Percentiles rank a stretch among this genome's conserved stretches.
phyloP scores from a whole-genome alignment of 2,329 filamentous ascomycete species.

The Pseudogymnoascus sp. region DNA sequence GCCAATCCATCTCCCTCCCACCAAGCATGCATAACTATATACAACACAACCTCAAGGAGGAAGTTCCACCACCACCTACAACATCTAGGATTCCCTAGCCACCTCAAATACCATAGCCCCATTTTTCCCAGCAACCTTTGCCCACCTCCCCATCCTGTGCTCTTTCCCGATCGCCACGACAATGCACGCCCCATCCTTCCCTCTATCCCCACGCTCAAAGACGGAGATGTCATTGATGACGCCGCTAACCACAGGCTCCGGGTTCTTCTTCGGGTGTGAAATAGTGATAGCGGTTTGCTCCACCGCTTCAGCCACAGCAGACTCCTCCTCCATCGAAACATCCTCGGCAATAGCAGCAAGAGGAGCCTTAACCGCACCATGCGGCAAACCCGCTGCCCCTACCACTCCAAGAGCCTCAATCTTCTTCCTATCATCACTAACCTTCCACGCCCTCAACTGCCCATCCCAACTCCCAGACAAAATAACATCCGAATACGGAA shows the following conservation, averaged over 20 bases:
- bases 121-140: conserved; percentile 61
- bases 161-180: conserved; percentile 83
- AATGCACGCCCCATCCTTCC: conserved; percentile 69
- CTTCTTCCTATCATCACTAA: conserved; percentile 73
- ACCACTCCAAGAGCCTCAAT: conserved; percentile 66
- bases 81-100: neutral
- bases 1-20: conserved; percentile 9
- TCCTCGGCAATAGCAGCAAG: neutral
- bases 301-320: neutral
- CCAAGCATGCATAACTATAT: conserved; percentile 11
- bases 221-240: conserved; percentile 83
- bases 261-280: conserved; percentile 13
- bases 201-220: conserved; percentile 74
- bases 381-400: conserved; percentile 32
- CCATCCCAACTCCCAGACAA: conserved; percentile 95
- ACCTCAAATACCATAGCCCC: conserved; percentile 86
- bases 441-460: conserved; percentile 72
- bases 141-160: conserved; percentile 78
- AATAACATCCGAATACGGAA: conserved; percentile 86
- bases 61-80: neutral
- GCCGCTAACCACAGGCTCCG: conserved; percentile 40
- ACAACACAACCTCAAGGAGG: neutral
- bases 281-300: neutral
- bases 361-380: conserved; percentile 15
- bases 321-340: neutral